Base-by-base conservation (phyloP, 441 rosid genomes). In the Geranium incanum region DNA sequence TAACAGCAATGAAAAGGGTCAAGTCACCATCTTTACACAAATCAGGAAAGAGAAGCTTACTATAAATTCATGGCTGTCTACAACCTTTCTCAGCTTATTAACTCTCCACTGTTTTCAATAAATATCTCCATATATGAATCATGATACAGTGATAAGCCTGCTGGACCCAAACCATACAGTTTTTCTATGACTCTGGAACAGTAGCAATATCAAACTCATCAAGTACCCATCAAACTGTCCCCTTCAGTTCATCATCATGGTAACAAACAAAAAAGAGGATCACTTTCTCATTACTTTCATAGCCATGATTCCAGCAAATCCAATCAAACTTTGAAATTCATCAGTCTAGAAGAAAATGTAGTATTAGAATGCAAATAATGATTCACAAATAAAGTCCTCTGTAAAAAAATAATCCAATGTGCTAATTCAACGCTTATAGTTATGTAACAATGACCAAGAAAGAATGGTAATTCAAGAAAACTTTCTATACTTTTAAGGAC, bases 1-100 rank as follows among this genome's bases (percentile, higher is more conserved):
- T 74, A 70, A 68, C 68, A 70, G 7, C 68, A 70, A 72, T 68
- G 67, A 79, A 80, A 37, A 77, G 7, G 41, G 87, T 76, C 71
- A 69, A 64, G 85, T 85, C 85, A 81, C 84, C 6, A 82, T 81
- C 87, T 79, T 28, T 80, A 70, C 83, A 69, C 81, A 12, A 79
- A 76, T 65, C 68, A 13, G 80, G 87, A 69, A 75, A 70, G 66
- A 63, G 67, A 74, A 72, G 74, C 41, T 33, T 33, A 13, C 67
- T 33, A 33, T 64, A 64, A 33, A 28, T 64, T 64, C 67, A 64
- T 41, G 67, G 67, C 67, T 64, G 67, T 64, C 67, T 64, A 33
- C 18, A 5, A 64, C 16, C 41, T 39, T 28, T 64, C 67, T 64
- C 39, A 64, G 67, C 41, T 63, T 13, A 64, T 64, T 39, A 28